These are phyloP conservation scores for Xanthoconium separans DNA, from an alignment of 1,284 basidiomycete genomes.

Conservation along the genomic window DNA sequence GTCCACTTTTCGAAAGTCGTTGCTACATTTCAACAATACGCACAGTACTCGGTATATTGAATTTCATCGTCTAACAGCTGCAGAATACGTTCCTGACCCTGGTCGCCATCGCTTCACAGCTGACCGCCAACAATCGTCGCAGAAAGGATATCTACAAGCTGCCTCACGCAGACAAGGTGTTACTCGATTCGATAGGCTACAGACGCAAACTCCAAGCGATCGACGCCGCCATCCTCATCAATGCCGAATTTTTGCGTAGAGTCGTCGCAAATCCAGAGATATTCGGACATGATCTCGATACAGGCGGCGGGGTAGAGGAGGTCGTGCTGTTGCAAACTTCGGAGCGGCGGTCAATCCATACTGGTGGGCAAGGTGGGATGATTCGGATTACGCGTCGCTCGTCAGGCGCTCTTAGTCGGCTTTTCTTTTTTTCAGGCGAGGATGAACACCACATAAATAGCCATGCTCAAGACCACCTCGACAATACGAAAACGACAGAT, in stretches of 20 bases:
- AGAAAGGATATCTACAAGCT: slow-evolving; percentile 70
- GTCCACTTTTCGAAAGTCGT: slow-evolving; percentile 68
- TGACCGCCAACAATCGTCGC: slow-evolving; percentile 74
- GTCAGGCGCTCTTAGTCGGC: background rate
- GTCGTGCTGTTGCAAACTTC: background rate
- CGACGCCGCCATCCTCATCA: slow-evolving; percentile 67
- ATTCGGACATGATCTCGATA: slow-evolving; percentile 56
- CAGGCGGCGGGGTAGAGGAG: slow-evolving; percentile 13
- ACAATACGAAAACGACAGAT: slow-evolving; percentile 27
- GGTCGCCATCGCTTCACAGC: slow-evolving; percentile 36
- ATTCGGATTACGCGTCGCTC: background rate
- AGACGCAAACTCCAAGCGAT: slow-evolving; percentile 64
- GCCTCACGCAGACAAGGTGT: slow-evolving; percentile 56
- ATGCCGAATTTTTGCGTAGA: slow-evolving; percentile 64
- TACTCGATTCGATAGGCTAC: slow-evolving; percentile 63
- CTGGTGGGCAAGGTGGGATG: slow-evolving; percentile 9
- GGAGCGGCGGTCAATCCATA: background rate
- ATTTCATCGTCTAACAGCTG: background rate
- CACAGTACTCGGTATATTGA: slow-evolving; percentile 52
- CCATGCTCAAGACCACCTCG: slow-evolving; percentile 20
- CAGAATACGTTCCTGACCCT: background rate
- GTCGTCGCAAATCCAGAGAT: slow-evolving; percentile 74
- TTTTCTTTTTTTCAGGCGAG: slow-evolving; percentile 12
- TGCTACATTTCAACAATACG: slow-evolving; percentile 64
- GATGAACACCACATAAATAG: slow-evolving; percentile 33